Evolutionary conservation across 2,329 filamentous ascomycete genomes (phyloP), one percentile per base, ranked within the genome.

Genomic region (Phoma herbarum): DNA sequence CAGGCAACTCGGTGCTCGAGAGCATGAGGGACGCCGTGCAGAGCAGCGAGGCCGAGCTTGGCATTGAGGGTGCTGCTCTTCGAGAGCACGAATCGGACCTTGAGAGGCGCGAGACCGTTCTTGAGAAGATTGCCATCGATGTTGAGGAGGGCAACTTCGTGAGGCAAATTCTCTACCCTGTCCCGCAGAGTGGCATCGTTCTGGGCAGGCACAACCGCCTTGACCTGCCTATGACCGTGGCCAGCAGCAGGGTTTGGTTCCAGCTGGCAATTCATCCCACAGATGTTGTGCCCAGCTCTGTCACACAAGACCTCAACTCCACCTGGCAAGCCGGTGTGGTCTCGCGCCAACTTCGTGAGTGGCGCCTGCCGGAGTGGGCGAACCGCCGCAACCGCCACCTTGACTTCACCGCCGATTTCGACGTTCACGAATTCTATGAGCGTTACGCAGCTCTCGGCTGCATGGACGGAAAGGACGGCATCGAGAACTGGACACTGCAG

Each of bases 361-460:
- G 95, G 94, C 87, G 95, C 70, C 82, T 99, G 16, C 90, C 95
- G 0, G 95, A 99, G 76, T 99, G 95, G 95, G 92, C 93, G 1
- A 99, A 98, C 74, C 88, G 94, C 55, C 87, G 95, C 48, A 96
- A 93, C 75, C 92, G 92, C 75, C 88, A 90, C 69, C 86, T 98
- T 2, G 95, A 99, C 74, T 99, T 96, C 77, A 99, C 95, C 0
- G 92, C 93, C 1, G 95, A 99, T 72, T 99, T 98, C 67, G 95
- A 99, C 70, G 82, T 93, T 5, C 92, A 97, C 16, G 95, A 99
- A 75, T 98, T 99, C 69, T 86, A 88, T 20, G 88, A 89, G 67
- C 88, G 95, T 43, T 99, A 97, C 74, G 83, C 88, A 5, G 82
- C 86, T 6, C 84, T 99, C 0, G 95, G 95, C 14, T 99, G 95